Evolutionary conservation across 345 rosid genomes (phyloP), one percentile per base, ranked within the genome.

Genomic region (Cardiospermum halicacabum): DNA sequence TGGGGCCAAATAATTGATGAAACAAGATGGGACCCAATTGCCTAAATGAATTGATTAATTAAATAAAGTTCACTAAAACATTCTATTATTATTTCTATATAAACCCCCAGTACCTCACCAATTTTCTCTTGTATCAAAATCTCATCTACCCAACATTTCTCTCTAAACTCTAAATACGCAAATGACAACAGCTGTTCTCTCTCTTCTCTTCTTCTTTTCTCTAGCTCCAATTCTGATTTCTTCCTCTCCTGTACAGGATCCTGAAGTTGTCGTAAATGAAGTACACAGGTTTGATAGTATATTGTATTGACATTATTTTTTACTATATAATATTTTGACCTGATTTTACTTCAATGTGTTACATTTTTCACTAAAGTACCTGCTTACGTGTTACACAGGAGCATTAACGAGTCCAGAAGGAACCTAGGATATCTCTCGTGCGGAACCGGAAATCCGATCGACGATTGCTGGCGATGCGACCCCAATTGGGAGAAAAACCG

Each of bases 381-480:
- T 58, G 15, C 63, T 13, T 39, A 39, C 8, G 51, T 61, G 54
- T 39, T 24, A 21, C 76, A 83, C 76, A 83, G 88, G 66, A 75
- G 71, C 72, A 79, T 79, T 26, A 83, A 85, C 77, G 91, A 77
- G 24, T 82, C 88, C 7, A 77, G 88, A 75, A 83, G 91, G 74
- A 83, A 81, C 18, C 65, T 81, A 57, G 91, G 83, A 0, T 82
- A 64, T 66, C 80, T 85, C 7, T 83, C 91, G 0, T 81, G 91
- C 53, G 88, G 82, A 53, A 77, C 88, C 5, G 91, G 88, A 1
- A 85, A 85, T 22, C 88, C 91, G 1, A 83, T 85, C 0, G 91
- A 85, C 12, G 86, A 85, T 30, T 85, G 91, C 73, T 85, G 91
- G 91, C 78, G 88, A 60, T 85, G 88, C 18, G 86, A 85, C 68